Percentiles rank a stretch among this genome's conserved stretches.
Evolutionary conservation across 805 yeast genomes (phyloP).

Genomic region (Ascoidea rubescens): DNA sequence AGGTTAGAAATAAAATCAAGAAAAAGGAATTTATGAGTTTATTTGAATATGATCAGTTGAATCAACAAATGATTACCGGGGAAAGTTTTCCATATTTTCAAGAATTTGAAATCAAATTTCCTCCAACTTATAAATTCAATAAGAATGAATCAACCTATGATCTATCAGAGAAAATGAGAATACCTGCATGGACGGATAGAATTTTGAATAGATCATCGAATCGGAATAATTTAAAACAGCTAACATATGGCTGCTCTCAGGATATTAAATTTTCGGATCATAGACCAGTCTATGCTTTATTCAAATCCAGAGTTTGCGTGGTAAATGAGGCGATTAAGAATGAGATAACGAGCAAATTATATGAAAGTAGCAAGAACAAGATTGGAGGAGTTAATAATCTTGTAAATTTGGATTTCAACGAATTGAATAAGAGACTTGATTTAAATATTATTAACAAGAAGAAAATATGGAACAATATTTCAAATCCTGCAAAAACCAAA

Average conservation of each 20-base stretch:
- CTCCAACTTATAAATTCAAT: slow-evolving; percentile 92
- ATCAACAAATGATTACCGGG: slow-evolving; percentile 58
- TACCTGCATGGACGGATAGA: slow-evolving; percentile 98
- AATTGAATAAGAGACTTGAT: slow-evolving; percentile 1
- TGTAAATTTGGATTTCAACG: slow-evolving; percentile 9
- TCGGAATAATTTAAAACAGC: slow-evolving; percentile 35
- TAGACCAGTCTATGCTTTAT: slow-evolving; percentile 73
- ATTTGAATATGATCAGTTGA: slow-evolving; percentile 65
- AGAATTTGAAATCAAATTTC: slow-evolving; percentile 67
- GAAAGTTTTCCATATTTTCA: slow-evolving; percentile 71
- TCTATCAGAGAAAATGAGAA: slow-evolving; percentile 79
- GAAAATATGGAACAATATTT: slow-evolving; percentile 13
- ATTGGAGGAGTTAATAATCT: slow-evolving; percentile 26
- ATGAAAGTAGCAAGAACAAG: slow-evolving; percentile 34
- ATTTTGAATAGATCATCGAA: slow-evolving; percentile 44
- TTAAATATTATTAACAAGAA: neutral
- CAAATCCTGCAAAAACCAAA: slow-evolving; percentile 11
- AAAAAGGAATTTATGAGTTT: slow-evolving; percentile 34
- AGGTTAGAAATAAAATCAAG: slow-evolving; percentile 45
- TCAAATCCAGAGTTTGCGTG: slow-evolving; percentile 46
- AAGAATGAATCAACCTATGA: slow-evolving; percentile 75
- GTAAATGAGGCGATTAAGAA: slow-evolving; percentile 44
- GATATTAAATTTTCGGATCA: slow-evolving; percentile 71
- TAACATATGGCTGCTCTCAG: slow-evolving; percentile 43
- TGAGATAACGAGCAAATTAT: slow-evolving; percentile 37